A percentile compares a stretch with the other conserved stretches of the same genome.
Conservation (phyloP, 176 grass and related monocot genomes). For the Pharus latifolius region DNA sequence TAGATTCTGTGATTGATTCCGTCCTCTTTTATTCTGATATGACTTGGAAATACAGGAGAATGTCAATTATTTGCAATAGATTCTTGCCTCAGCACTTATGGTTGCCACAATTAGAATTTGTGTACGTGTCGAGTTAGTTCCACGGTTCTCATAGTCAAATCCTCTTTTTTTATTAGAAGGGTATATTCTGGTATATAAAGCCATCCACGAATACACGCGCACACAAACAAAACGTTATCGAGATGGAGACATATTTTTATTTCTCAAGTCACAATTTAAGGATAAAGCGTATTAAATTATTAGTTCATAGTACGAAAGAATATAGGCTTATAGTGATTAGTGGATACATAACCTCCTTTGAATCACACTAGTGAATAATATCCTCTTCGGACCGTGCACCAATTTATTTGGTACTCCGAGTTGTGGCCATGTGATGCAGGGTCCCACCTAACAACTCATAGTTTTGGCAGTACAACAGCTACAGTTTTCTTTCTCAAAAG, state of each 20-base stretch:
- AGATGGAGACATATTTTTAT: not conserved
- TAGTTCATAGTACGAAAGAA: not conserved
- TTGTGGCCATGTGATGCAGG: constrained; percentile 34
- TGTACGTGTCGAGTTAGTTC: not conserved
- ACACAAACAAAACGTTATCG: not conserved
- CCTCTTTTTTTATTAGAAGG: not conserved
- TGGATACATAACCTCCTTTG: not conserved
- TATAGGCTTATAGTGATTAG: not conserved
- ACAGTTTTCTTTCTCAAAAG: not conserved
- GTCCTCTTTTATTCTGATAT: no score
- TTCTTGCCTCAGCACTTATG: no score
- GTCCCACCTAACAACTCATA: not conserved
- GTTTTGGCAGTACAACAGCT: not conserved
- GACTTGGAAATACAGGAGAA: no score
- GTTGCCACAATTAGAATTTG: not conserved
- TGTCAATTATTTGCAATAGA: no score
- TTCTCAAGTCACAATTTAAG: not conserved
- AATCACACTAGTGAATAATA: not conserved
- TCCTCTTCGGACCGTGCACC: not conserved
- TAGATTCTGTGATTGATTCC: no score
- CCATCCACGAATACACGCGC: not conserved
- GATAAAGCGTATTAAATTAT: no score
- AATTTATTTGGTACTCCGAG: no score
- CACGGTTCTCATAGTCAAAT: not conserved
- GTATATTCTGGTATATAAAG: constrained; percentile 23